These are phyloP conservation scores for Penicillium sp. DNA, from an alignment of 2,329 filamentous ascomycete genomes.

Conservation along the genomic window DNA sequence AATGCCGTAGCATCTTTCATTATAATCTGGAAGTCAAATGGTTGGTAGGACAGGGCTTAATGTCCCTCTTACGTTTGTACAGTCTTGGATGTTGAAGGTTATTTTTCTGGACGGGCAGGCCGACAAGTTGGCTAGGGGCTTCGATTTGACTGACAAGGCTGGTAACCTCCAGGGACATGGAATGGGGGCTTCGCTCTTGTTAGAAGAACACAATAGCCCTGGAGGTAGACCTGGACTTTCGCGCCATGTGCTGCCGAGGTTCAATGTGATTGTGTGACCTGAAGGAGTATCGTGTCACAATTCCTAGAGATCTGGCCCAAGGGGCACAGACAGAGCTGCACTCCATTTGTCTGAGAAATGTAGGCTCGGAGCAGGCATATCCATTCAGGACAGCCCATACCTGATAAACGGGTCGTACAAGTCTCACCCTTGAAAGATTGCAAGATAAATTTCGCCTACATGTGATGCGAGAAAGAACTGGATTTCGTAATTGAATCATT, in stretches of 20 bases:
- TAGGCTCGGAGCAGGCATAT: background rate
- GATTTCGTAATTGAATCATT: background rate
- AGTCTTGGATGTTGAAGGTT: background rate
- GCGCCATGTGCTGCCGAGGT: slow-evolving; percentile 6
- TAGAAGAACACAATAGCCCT: background rate
- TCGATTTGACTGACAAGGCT: background rate
- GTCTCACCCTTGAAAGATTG: background rate
- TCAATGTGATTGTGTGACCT: slow-evolving; percentile 1
- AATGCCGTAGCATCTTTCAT: background rate
- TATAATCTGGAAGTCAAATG: background rate
- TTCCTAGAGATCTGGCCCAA: background rate
- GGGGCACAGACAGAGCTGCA: background rate
- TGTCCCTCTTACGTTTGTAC: slow-evolving; percentile 8
- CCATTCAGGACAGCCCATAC: background rate
- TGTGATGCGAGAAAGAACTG: slow-evolving; percentile 1
- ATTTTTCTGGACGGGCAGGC: background rate
- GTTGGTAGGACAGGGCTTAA: slow-evolving; percentile 4
- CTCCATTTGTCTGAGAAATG: background rate
- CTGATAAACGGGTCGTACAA: slow-evolving; percentile 4
- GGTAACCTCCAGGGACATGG: background rate
- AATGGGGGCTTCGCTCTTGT: background rate
- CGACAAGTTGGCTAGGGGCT: background rate
- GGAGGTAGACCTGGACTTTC: background rate
- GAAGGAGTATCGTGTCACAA: background rate
- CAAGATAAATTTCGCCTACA: background rate